These are phyloP conservation scores for Triticum timopheevii DNA, from an alignment of 176 grass and related monocot species.

Conservation along the genomic window DNA sequence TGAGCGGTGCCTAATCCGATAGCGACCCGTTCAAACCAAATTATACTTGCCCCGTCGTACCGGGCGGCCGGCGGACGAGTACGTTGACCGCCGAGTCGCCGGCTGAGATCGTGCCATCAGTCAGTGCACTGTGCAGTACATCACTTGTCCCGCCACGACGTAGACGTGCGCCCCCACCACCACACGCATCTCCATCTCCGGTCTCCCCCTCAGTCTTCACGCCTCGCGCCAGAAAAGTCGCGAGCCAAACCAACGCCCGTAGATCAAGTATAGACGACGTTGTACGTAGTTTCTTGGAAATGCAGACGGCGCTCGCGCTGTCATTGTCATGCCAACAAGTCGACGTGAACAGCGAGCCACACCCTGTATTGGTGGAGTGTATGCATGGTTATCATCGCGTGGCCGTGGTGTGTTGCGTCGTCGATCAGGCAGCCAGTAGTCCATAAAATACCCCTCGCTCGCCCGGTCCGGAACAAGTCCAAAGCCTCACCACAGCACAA, in stretches of 20 bases:
- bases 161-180: not conserved
- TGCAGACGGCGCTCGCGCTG: not conserved
- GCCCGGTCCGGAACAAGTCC: not conserved
- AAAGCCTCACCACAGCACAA: not conserved
- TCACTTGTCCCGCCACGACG: not conserved
- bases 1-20: not conserved
- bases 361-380: too few relatives aligned
- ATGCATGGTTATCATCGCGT: not conserved
- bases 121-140: not conserved
- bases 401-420: not conserved
- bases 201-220: not conserved
- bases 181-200: not conserved
- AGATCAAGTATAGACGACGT: not conserved
- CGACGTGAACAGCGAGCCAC: not conserved
- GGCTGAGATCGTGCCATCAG: not conserved
- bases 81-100: not conserved
- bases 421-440: not conserved
- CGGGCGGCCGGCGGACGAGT: not conserved
- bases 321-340: not conserved
- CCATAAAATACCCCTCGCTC: not conserved
- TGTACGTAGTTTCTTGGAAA: not conserved
- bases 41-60: not conserved
- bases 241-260: not conserved
- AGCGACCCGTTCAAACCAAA: not conserved
- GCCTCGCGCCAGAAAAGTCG: not conserved